Conservation (phyloP, 177 flowering plant genomes). For the Tripterygium wilfordii region DNA sequence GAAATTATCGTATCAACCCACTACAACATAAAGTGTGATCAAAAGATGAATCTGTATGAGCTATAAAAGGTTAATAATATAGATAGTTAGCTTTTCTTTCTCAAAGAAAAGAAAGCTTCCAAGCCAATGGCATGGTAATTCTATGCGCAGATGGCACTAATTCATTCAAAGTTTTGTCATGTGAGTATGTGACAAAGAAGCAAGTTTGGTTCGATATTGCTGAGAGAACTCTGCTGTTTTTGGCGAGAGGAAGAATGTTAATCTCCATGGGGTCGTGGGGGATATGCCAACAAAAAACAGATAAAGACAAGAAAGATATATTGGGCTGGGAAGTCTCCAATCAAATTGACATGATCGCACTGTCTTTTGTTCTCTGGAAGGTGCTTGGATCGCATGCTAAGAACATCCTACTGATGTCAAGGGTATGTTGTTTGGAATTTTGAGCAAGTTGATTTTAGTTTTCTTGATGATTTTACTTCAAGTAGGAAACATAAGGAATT, state of each 20-base stretch:
- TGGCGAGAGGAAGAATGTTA: conserved; percentile 90
- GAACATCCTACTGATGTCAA: conserved; percentile 58
- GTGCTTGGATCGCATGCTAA: conserved; percentile 53
- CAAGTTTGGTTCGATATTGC: conserved; percentile 66
- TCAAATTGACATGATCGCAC: conserved; percentile 50
- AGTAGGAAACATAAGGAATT: too few relatives aligned
- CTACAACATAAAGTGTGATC: conserved; percentile 73
- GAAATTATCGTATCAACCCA: conserved; percentile 83
- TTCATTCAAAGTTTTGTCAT: conserved; percentile 58
- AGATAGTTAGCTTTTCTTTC: too few relatives aligned
- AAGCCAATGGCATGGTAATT: conserved; percentile 62
- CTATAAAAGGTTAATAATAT: conserved; percentile 75
- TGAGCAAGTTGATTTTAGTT: too few relatives aligned
- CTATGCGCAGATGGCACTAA: conserved; percentile 86
- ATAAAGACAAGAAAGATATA: conserved; percentile 82
- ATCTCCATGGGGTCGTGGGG: conserved; percentile 86
- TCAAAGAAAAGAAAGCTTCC: too few relatives aligned
- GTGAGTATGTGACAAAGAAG: conserved; percentile 52
- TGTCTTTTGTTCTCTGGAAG: conserved; percentile 54
- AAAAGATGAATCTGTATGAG: conserved; percentile 75
- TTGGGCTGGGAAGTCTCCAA: conserved; percentile 57
- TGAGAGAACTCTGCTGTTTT: conserved; percentile 87
- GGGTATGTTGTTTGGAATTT: too few relatives aligned
- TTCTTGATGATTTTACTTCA: too few relatives aligned
- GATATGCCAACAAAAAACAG: conserved; percentile 88